Evolutionary conservation across 2,329 filamentous ascomycete species (phyloP).

Genomic region (Magnaporthiopsis incrustans): DNA sequence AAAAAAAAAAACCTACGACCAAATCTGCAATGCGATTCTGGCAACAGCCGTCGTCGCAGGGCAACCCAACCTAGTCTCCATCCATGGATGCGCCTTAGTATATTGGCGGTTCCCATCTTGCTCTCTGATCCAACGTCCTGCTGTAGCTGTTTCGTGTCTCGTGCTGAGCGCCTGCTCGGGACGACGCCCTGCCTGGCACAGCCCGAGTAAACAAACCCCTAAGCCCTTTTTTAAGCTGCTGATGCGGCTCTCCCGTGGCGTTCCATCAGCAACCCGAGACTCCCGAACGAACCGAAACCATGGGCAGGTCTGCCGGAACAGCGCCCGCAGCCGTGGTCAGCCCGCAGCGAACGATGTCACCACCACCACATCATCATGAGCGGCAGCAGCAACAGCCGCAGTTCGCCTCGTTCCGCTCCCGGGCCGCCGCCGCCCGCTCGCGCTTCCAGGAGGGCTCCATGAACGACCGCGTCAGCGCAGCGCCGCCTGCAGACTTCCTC

Average conservation of each 20-base stretch:
- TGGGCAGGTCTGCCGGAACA: neutral
- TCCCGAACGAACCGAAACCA: neutral
- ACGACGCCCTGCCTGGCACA: no score
- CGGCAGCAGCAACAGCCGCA: conserved; percentile 22
- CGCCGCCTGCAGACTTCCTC: conserved; percentile 62
- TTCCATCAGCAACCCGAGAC: neutral
- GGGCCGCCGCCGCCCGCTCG: conserved; percentile 25
- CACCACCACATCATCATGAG: conserved; percentile 17
- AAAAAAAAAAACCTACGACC: neutral
- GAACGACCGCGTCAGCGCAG: conserved; percentile 68
- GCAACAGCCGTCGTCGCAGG: neutral
- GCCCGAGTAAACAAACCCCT: no score
- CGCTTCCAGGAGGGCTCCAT: conserved; percentile 76
- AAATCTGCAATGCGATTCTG: neutral
- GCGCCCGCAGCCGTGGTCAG: neutral
- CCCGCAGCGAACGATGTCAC: neutral
- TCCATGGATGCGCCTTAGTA: neutral
- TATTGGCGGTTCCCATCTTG: neutral
- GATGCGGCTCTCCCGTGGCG: neutral
- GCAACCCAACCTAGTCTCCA: neutral
- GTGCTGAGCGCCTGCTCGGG: no score
- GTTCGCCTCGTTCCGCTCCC: conserved; percentile 1
- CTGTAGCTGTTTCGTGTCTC: neutral
- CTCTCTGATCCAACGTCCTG: neutral
- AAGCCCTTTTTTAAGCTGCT: neutral